Conservation (phyloP, 306 rosid species). For the Glycyrrhiza uralensis region DNA sequence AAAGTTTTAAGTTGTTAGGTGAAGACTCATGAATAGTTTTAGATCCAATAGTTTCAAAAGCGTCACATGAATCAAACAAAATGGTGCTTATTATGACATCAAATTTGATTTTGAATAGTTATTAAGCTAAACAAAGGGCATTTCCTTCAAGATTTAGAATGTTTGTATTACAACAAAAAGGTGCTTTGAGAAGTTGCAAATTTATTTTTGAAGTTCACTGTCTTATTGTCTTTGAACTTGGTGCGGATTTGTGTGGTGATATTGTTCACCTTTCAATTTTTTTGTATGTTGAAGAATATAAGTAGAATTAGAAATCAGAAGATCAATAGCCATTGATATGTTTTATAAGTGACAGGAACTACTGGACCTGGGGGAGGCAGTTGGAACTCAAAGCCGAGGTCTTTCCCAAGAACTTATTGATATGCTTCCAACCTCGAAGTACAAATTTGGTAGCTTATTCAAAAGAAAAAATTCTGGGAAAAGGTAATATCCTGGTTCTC, state of each 20-base stretch:
- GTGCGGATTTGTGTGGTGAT: not conserved
- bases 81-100: not conserved
- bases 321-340: constrained; percentile 4
- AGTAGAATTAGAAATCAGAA: constrained; percentile 14
- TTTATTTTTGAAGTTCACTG: not conserved
- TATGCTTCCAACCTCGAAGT: constrained; percentile 72
- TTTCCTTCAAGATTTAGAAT: not conserved
- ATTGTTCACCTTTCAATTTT: constrained; percentile 15
- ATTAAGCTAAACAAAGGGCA: not conserved
- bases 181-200: not conserved
- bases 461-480: constrained; percentile 63
- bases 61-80: not conserved
- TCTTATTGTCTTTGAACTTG: not conserved
- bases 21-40: not conserved
- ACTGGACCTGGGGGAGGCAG: constrained; percentile 82
- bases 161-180: not conserved
- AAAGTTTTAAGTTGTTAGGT: not conserved
- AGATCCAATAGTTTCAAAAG: not conserved
- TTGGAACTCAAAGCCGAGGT: constrained; percentile 85
- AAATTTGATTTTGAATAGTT: not conserved
- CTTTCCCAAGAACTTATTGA: constrained; percentile 77
- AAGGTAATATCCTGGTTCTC: constrained; percentile 45
- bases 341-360: constrained; percentile 54
- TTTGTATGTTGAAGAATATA: constrained; percentile 1
- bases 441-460: constrained; percentile 67